These are phyloP conservation scores for Arthrobotrys entomopaga DNA, from an alignment of 2,329 filamentous ascomycete species.

Conservation along the genomic window DNA sequence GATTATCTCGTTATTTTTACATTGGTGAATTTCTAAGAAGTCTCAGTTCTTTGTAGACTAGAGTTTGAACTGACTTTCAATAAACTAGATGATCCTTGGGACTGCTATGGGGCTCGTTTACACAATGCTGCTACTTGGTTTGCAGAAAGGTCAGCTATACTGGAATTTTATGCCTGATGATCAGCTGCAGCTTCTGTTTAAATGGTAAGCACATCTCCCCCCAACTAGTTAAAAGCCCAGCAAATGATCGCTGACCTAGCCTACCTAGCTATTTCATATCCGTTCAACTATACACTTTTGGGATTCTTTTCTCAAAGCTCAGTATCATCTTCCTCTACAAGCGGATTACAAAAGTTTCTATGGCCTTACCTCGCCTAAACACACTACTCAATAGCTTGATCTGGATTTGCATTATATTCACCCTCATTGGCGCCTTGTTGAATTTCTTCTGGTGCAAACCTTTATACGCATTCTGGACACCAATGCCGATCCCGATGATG, in stretches of 20 bases:
- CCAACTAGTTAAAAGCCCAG: background rate
- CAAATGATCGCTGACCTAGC: conserved; percentile 3
- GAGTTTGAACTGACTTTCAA: background rate
- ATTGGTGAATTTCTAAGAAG: conserved; percentile 9
- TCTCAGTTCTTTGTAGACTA: background rate
- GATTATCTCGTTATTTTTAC: conserved; percentile 39
- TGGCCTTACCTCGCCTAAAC: conserved; percentile 30
- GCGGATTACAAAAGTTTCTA: conserved; percentile 24
- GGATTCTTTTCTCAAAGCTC: conserved; percentile 46
- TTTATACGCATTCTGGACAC: conserved; percentile 45
- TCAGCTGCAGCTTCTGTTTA: conserved; percentile 34
- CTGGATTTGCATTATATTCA: conserved; percentile 44
- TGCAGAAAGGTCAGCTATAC: conserved; percentile 28
- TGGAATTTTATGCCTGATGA: conserved; percentile 23
- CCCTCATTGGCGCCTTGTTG: conserved; percentile 24
- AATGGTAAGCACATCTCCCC: conserved; percentile 26
- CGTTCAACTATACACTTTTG: conserved; percentile 42
- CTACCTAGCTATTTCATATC: conserved; percentile 37
- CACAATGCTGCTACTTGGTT: conserved; percentile 40
- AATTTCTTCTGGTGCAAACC: conserved; percentile 53
- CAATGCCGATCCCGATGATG: conserved; percentile 46
- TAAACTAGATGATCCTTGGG: conserved; percentile 19
- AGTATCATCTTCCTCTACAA: conserved; percentile 52
- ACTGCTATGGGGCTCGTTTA: conserved; percentile 48
- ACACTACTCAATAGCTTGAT: conserved; percentile 20